phyloP scores from a whole-genome alignment of 2,329 filamentous ascomycete genomes.

The Periconia macrospinosa region DNA sequence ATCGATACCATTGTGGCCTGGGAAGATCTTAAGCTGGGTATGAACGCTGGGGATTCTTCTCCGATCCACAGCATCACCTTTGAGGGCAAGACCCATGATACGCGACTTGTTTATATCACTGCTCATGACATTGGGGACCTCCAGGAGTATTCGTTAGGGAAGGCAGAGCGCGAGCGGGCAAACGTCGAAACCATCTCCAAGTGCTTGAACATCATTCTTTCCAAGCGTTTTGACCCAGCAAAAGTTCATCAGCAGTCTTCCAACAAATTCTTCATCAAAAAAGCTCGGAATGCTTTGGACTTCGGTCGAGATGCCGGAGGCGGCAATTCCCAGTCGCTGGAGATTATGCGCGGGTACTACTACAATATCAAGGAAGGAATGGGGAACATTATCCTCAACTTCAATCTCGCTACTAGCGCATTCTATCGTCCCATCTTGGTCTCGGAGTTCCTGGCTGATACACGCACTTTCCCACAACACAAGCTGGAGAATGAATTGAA shows the following conservation, averaged over 20 bases:
- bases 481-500: background rate
- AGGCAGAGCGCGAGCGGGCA: background rate
- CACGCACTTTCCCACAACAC: background rate
- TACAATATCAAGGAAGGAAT: conserved; percentile 5
- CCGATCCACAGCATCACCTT: background rate
- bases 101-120: background rate
- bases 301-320: too few relatives aligned
- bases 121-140: background rate
- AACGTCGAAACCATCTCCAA: background rate
- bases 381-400: conserved; percentile 3
- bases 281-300: background rate
- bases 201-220: background rate
- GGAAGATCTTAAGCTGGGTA: background rate
- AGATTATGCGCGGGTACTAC: conserved; percentile 10
- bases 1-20: background rate
- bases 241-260: background rate
- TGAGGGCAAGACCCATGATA: background rate
- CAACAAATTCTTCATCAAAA: conserved; percentile 39
- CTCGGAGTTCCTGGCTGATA: background rate
- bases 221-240: background rate
- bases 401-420: conserved; percentile 7
- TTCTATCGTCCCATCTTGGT: conserved; percentile 6
- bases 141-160: background rate
- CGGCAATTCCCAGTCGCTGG: background rate
- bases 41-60: background rate